Evolutionary conservation across 2,329 filamentous ascomycete genomes (phyloP).

Genomic region (Sporothrix brunneoviolacea): DNA sequence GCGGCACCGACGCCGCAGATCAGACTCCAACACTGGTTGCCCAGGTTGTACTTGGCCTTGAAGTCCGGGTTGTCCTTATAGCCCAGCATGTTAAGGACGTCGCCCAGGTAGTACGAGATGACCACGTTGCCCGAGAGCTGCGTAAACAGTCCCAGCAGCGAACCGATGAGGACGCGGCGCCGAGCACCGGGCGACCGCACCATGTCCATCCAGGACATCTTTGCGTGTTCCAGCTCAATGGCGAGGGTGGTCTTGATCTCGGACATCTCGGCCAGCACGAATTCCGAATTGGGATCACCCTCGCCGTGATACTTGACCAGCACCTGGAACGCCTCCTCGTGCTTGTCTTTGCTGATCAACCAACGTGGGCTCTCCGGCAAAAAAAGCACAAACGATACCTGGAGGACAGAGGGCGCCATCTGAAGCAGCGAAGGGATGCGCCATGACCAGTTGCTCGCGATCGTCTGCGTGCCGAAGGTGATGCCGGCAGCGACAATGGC

Average conservation of each 20-base stretch:
- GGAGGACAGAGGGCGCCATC: slow-evolving; percentile 28
- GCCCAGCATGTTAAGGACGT: slow-evolving; percentile 39
- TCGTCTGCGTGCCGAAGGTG: slow-evolving; percentile 39
- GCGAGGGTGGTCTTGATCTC: slow-evolving; percentile 53
- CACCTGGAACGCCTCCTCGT: slow-evolving; percentile 21
- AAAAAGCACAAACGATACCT: slow-evolving; percentile 33
- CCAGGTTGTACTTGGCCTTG: slow-evolving; percentile 40
- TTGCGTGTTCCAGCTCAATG: slow-evolving; percentile 45
- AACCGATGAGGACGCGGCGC: slow-evolving; percentile 41
- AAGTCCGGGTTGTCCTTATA: slow-evolving; percentile 34
- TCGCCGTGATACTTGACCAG: slow-evolving; percentile 37
- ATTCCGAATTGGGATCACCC: slow-evolving; percentile 42
- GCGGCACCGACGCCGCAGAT: slow-evolving; percentile 37
- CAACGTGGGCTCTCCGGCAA: slow-evolving; percentile 24
- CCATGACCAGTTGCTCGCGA: slow-evolving; percentile 32
- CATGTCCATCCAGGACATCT: slow-evolving; percentile 45
- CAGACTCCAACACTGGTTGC: slow-evolving; percentile 41
- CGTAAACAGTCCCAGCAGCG: slow-evolving; percentile 46
- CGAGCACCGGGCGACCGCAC: slow-evolving; percentile 44
- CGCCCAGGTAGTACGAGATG: slow-evolving; percentile 44
- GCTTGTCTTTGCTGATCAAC: slow-evolving; percentile 22
- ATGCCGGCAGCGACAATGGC: slow-evolving; percentile 43
- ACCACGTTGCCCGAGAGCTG: slow-evolving; percentile 48
- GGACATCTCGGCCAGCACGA: slow-evolving; percentile 53
- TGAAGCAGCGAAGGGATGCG: slow-evolving; percentile 37